phyloP scores from a whole-genome alignment of 2,329 filamentous ascomycete species.

The Amphichorda felina region DNA sequence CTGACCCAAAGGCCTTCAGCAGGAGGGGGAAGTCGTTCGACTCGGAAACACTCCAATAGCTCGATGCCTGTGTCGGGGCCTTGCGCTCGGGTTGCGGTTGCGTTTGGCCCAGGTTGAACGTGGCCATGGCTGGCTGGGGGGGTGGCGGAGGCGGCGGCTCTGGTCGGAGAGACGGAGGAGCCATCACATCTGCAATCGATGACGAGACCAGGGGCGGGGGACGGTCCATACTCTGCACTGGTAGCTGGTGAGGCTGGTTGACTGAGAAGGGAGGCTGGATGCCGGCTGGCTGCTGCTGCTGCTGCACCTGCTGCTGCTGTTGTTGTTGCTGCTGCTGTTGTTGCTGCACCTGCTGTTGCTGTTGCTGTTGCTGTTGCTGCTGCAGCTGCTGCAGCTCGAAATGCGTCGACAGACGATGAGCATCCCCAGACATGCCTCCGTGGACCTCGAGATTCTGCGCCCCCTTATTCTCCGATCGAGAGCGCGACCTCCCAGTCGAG shows the following conservation, averaged over 20 bases:
- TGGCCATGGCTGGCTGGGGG: constrained; percentile 32
- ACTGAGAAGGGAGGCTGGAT: constrained; percentile 29
- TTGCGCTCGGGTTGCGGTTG: constrained; percentile 37
- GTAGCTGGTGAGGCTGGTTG: constrained; percentile 9
- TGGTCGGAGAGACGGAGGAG: constrained; percentile 42
- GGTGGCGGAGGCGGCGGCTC: constrained; percentile 33
- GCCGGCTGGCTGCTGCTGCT: constrained; percentile 21
- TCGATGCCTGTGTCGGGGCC: constrained; percentile 50
- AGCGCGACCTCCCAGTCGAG: constrained; percentile 29
- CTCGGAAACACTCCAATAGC: constrained; percentile 82
- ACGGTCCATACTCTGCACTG: constrained; percentile 19
- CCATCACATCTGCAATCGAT: constrained; percentile 38
- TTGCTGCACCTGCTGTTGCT: too few species aligned
- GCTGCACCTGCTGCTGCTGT: constrained; percentile 17
- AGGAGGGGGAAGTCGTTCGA: constrained; percentile 64
- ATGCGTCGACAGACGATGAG: constrained; percentile 25
- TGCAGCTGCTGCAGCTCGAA: constrained; percentile 23
- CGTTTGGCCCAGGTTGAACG: constrained; percentile 35
- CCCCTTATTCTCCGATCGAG: constrained; percentile 1
- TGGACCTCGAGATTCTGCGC: constrained; percentile 31
- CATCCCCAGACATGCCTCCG: constrained; percentile 24
- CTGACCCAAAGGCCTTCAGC: constrained; percentile 64
- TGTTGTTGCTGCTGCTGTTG: constrained; percentile 10
- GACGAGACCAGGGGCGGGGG: constrained; percentile 20
- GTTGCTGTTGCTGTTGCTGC: constrained; percentile 22